Percentiles rank a stretch among this genome's conserved stretches.
These are phyloP conservation scores for Fagopyrum esculentum DNA, from an alignment of 148 eudicot species.

Conservation along the genomic window DNA sequence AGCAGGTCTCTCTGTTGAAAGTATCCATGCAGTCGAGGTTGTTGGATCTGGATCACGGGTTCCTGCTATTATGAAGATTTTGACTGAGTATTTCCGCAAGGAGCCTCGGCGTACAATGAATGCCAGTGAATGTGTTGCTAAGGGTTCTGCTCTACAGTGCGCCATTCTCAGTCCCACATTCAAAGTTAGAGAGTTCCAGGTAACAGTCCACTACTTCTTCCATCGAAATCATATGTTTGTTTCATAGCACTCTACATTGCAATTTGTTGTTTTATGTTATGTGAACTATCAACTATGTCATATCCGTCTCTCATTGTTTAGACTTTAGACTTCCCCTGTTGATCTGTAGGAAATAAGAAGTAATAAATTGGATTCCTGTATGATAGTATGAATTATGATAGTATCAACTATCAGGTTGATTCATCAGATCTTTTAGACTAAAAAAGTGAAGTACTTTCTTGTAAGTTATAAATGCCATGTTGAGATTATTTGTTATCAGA, in stretches of 20 bases:
- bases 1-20: conserved; percentile 59
- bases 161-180: conserved; percentile 92
- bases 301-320: neutral
- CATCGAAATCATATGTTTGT: neutral
- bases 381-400: too few species aligned
- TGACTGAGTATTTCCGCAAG: conserved; percentile 87
- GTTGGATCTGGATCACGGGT: conserved; percentile 94
- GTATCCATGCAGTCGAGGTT: conserved; percentile 81
- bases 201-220: conserved; percentile 16
- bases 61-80: conserved; percentile 68
- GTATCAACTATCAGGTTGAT: neutral
- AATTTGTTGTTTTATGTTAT: neutral
- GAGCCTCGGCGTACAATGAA: conserved; percentile 97
- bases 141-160: conserved; percentile 86
- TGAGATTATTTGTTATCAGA: neutral
- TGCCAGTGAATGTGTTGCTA: conserved; percentile 95
- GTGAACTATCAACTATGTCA: neutral
- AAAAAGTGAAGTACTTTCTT: neutral
- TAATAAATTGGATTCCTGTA: neutral
- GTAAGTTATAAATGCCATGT: neutral
- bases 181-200: conserved; percentile 94
- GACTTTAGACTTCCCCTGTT: neutral
- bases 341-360: neutral
- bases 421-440: neutral
- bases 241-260: neutral